Evolutionary conservation across 352 stramenopile species (phyloP), one percentile per base, ranked within the genome.

Genomic region (Globisporangium ultimum): DNA sequence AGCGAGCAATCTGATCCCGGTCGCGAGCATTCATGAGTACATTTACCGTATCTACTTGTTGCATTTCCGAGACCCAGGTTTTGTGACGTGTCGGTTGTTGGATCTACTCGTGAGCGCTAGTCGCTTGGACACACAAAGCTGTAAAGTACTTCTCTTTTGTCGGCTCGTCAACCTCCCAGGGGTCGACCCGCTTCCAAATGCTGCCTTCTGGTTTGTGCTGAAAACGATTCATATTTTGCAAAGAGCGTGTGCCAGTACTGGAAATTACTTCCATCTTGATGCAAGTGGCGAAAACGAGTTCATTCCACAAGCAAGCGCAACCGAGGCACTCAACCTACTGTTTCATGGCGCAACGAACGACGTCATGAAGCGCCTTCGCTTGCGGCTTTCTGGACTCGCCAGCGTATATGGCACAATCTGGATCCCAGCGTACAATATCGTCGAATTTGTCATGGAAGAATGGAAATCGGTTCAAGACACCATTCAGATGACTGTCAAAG

Each of bases 161-260:
- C 66, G 70, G 3, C 49, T 87, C 7, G 32, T 87, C 18, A 58
- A 66, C 2, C 53, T 87, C 11, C 61, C 68, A 3, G 76, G 73
- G 12, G 72, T 79, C 34, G 63, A 74, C 5, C 36, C 64, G 13
- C 64, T 87, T 11, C 53, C 71, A 4, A 43, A 48, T 0, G 70
- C 74, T 28, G 73, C 72, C n/a, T 79, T 81, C 22, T 87, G 76
- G 76, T 87, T 87, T 48, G 61, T 74, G 10, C 51, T 87, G 1
- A 80, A 84, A 61, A 61, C 72, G 2, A 41, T 81, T 1, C 71
- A 84, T 32, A 58, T 82, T 2, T 60, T 87, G 12, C 73, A 82
- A 58, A 68, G 70, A 13, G 64, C 61, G 17, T 80, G 69, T 61
- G 53, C 47, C 17, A 76, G 64, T 40, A 67, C 61, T 0, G 69